Evolutionary conservation across 495 filamentous ascomycete species (phyloP).

Genomic region (Trichoderma orchidacearum): DNA sequence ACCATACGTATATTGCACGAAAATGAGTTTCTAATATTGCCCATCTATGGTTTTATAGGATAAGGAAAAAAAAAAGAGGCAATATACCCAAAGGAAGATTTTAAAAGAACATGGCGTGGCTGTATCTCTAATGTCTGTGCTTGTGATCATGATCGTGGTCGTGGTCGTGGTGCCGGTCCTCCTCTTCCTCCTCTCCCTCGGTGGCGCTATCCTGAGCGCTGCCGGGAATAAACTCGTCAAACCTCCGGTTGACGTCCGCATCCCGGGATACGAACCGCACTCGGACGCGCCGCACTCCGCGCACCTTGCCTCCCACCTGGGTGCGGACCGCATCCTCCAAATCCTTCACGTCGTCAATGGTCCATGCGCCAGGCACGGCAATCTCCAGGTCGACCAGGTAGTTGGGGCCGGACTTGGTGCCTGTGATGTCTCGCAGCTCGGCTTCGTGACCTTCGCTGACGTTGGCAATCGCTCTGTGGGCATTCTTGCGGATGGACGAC

Average conservation of each 20-base stretch:
- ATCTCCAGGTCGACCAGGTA: constrained; percentile 82
- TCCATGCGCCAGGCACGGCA: constrained; percentile 59
- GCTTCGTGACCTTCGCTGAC: constrained; percentile 34
- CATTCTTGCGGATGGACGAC: constrained; percentile 48
- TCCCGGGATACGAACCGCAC: constrained; percentile 69
- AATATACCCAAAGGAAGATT: not conserved
- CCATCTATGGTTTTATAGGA: not conserved
- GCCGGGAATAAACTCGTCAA: constrained; percentile 66
- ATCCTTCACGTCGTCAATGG: constrained; percentile 48
- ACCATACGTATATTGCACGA: no score
- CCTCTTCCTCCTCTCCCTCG: constrained; percentile 47
- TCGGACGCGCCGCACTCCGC: constrained; percentile 67
- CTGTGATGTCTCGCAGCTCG: constrained; percentile 57
- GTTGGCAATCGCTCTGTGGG: constrained; percentile 40
- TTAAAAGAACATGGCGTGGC: not conserved
- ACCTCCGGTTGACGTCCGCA: constrained; percentile 32
- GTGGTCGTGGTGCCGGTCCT: constrained; percentile 11
- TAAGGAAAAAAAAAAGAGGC: no score
- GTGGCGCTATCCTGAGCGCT: constrained; percentile 43
- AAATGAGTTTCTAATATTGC: no score
- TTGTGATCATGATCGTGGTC: constrained; percentile 24
- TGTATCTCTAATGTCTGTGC: constrained; percentile 3
- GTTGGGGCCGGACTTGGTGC: constrained; percentile 90
- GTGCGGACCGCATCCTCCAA: constrained; percentile 61
- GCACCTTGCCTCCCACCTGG: constrained; percentile 55